Base-by-base conservation (phyloP, 2,329 filamentous ascomycete species). In the Ophiosphaerella narmari region DNA sequence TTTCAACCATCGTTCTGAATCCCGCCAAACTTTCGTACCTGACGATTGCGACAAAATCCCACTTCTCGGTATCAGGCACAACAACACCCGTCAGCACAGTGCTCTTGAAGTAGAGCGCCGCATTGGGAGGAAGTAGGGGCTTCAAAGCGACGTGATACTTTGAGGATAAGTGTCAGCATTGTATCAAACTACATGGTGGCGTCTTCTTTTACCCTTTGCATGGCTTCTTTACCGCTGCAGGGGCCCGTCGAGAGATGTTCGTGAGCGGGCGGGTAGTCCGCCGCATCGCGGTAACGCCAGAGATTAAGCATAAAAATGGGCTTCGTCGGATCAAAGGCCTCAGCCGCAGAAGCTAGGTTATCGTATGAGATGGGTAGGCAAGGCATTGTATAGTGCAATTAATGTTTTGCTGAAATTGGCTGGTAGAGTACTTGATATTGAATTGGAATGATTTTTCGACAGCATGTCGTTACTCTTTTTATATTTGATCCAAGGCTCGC, bases 301-400 rank as follows among this genome's bases (percentile, higher is more conserved):
- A 61, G 54, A 33, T 63, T 60, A 34, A 63, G 56, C 51, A 61
- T 59, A 44, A 42, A 60, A 37, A 63, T 48, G 46, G 58, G 58
- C 43, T 52, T 57, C 7, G 29, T 38, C 6, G 43, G 46, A 31
- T 53, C 44, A 45, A 51, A 44, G 12, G 43, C n/a, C 14, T 21
- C 23, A 4, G 41, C 33, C 14, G 31, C 18, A 8, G 14, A 9
- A 7, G 33, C 41, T 4, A 43, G 41, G 13, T 26, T 36, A 1
- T 36, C 33, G 31, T 21, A 16, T 5, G 41, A 43, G 41, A 43
- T 23, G 21, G 32, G 41, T 18, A 36, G 16, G 41, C 9, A 36
- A 16, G 32, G 41, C 41, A 43, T 43, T 8, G 6, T 39, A 23
- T 13, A 12, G 8, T 24, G 16, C 18, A 12, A 23, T 24, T 39